phyloP scores from a whole-genome alignment of 208 protist species.

The Crithidia bombi region DNA sequence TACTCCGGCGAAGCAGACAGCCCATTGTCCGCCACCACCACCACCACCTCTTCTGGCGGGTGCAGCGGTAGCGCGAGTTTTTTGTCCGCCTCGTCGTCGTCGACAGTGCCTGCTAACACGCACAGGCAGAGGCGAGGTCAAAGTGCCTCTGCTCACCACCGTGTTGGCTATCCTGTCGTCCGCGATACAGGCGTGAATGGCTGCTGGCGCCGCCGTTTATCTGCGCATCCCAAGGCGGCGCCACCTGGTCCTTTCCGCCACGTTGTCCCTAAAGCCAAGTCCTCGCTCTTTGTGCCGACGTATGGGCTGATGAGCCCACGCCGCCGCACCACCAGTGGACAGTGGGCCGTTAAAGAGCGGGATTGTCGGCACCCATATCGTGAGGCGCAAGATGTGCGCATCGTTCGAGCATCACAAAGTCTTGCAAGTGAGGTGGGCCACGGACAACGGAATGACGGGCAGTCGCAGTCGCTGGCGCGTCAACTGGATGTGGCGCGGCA shows the following conservation, averaged over 20 bases:
- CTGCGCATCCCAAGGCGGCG: not conserved
- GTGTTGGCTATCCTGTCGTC: not conserved
- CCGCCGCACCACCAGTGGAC: not conserved
- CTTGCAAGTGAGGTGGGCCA: not conserved
- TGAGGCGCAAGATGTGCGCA: conserved; percentile 35
- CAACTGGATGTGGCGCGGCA: conserved; percentile 22
- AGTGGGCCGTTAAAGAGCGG: conserved; percentile 6
- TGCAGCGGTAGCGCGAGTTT: conserved; percentile 8
- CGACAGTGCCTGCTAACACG: not conserved
- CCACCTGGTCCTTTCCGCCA: not conserved
- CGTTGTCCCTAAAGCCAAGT: conserved; percentile 20
- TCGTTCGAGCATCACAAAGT: conserved; percentile 17
- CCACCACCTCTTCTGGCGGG: conserved; percentile 9
- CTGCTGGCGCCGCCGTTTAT: not conserved
- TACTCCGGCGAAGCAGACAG: no score
- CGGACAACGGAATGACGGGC: not conserved
- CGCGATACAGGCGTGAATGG: not conserved
- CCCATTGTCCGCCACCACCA: not conserved
- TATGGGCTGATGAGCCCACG: not conserved
- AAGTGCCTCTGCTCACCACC: no score
- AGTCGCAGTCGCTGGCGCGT: conserved; percentile 21
- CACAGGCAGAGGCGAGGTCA: no score
- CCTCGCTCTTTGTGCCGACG: conserved; percentile 25
- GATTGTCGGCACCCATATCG: conserved; percentile 33
- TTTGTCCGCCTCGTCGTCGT: not conserved